Evolutionary conservation across 495 filamentous ascomycete species (phyloP), one percentile per base, ranked within the genome.

Genomic region (Oleoguttula mirabilis): DNA sequence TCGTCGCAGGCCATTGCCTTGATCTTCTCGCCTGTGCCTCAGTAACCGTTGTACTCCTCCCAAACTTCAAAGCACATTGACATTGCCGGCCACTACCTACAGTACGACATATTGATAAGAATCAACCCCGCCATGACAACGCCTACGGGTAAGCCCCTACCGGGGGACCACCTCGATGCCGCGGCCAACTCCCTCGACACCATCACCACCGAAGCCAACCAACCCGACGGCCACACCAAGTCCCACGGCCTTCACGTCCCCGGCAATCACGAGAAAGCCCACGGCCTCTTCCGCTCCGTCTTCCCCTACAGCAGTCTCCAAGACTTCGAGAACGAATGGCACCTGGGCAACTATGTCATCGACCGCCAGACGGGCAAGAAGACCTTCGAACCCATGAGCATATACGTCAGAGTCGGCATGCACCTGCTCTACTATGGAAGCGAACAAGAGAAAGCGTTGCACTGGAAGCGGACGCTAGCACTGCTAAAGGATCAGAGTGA

Each of bases 331-430:
- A 45, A 44, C 23, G 43, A 53, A 17, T 63, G 60, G 47, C 62
- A 66, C 40, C 38, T 66, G 43, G 63, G 63, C 31, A 66, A 66
- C 47, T 65, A 63, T 49, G 61, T 66, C 10, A 57, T 65, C n/a
- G 62, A 65, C 42, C 58, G 62, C 12, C 30, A 54, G 27, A 65
- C 63, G 4, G 57, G 59, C 3, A 44, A 55, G 35, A 62, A 61
- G 52, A 50, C 41, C 21, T 66, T 58, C 25, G 63, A 66, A 32
- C 47, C 62, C 16, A 66, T 66, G 63, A 61, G 59, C 43, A 59
- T 66, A 41, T 66, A 66, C 39, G 62, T 66, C n/a, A 59, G 63
- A 3, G 37, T 65, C 5, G 63, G 63, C n/a, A 66, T 66, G 63
- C 63, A 66, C 38, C 46, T 65, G 2, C 58, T 66, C 15, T 66